These are phyloP conservation scores for Hyaloperonospora brassicae DNA, from an alignment of 352 stramenopile species.

Conservation along the genomic window DNA sequence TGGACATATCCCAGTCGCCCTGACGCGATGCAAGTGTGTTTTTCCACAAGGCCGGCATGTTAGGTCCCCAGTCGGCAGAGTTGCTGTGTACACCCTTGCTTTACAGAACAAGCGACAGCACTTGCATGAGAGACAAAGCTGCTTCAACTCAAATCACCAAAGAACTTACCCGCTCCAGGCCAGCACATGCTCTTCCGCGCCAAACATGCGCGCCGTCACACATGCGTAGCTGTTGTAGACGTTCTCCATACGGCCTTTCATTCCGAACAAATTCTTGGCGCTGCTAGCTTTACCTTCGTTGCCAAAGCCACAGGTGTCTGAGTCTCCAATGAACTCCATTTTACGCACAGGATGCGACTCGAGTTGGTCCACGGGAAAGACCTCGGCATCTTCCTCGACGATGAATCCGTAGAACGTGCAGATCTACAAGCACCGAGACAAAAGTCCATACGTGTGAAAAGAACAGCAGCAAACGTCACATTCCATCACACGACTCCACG, in stretches of 20 bases:
- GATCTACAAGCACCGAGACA: conserved; percentile 29
- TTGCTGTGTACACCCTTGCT: conserved; percentile 85
- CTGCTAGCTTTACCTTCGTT: conserved; percentile 74
- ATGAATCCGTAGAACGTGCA: conserved; percentile 87
- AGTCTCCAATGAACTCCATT: conserved; percentile 84
- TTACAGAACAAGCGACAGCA: conserved; percentile 8
- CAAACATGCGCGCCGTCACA: conserved; percentile 78
- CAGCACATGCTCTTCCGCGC: conserved; percentile 77
- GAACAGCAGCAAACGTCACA: no score
- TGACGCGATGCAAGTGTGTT: conserved; percentile 73
- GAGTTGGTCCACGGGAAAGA: conserved; percentile 40
- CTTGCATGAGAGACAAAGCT: not conserved
- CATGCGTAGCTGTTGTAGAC: conserved; percentile 83
- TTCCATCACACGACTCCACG: no score
- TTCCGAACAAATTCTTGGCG: conserved; percentile 69
- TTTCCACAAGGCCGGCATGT: conserved; percentile 78
- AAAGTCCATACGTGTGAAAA: no score
- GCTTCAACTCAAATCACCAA: conserved; percentile 1
- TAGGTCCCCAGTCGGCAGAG: conserved; percentile 71
- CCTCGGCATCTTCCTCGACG: conserved; percentile 53
- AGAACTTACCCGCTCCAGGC: conserved; percentile 68
- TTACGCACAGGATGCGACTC: conserved; percentile 34
- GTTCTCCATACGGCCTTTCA: conserved; percentile 85
- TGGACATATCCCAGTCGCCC: conserved; percentile 62
- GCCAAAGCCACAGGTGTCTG: conserved; percentile 77